Evolutionary conservation across 2,329 filamentous ascomycete species (phyloP), one percentile per base, ranked within the genome.

Genomic region (Exophiala aquamarina): DNA sequence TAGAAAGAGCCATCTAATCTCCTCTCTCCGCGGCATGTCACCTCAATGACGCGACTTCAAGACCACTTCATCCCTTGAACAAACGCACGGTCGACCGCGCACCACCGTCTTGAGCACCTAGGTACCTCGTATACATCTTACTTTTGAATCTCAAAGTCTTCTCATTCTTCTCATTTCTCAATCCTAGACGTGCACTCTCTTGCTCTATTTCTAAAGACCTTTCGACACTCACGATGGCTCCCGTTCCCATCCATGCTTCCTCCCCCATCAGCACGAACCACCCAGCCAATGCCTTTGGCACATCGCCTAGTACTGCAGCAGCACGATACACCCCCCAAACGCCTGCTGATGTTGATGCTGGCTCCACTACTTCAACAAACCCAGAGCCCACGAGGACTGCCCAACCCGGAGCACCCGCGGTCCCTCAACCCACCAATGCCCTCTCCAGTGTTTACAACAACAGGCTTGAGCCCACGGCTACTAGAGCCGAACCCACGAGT

Each of bases 191-290:
- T n/a, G n/a, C n/a, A n/a, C n/a, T n/a, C n/a, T n/a, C n/a, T n/a
- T n/a, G n/a, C n/a, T n/a, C n/a, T n/a, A n/a, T n/a, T n/a, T n/a
- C n/a, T n/a, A n/a, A n/a, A n/a, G n/a, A n/a, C n/a, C n/a, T n/a
- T n/a, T n/a, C n/a, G n/a, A 14, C 32, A 6, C 32, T 7, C 13
- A 41, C 38, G 15, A 53, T 54, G 50, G 19, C 53, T 34, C 47
- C 53, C 4, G 43, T 60, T 23, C 46, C 52, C 15, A 44, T 58
- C 20, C 52, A 60, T 42, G 55, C 52, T 4, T 36, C 52, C 14
- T 58, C 55, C 18, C 56, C 56, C 18, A 52, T 58, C 29, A 59
- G 57, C 49, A 38, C 46, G 14, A 58, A 54, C 33, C 6, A 23
- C 18, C 43, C 51, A n/a, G 40, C 44, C 3, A 18, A 44, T 20